These are phyloP conservation scores for Vickermania spadyakhi DNA, from an alignment of 208 protist genomes.

Conservation along the genomic window DNA sequence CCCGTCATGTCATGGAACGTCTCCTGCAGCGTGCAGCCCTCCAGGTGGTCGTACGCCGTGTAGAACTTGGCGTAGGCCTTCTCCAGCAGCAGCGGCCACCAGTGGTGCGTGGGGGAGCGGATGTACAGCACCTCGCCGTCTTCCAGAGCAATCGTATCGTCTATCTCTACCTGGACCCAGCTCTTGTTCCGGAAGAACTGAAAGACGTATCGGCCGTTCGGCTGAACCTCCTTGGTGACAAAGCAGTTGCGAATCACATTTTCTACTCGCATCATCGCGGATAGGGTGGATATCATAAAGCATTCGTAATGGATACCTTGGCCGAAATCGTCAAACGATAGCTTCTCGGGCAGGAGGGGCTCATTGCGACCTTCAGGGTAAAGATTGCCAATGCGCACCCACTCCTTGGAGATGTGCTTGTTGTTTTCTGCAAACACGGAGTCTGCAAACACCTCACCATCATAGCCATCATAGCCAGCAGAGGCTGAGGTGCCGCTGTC, in stretches of 20 bases:
- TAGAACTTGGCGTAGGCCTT: constrained; percentile 56
- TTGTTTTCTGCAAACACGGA: constrained; percentile 51
- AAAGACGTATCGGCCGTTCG: constrained; percentile 23
- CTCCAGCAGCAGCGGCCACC: constrained; percentile 37
- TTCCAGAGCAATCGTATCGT: constrained; percentile 22
- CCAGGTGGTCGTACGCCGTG: constrained; percentile 20
- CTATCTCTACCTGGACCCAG: constrained; percentile 33
- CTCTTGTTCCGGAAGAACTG: constrained; percentile 22
- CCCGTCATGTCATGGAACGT: constrained; percentile 33
- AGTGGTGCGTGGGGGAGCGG: constrained; percentile 16
- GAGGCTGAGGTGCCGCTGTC: background rate
- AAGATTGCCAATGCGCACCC: constrained; percentile 47
- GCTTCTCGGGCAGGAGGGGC: constrained; percentile 19
- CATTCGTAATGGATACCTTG: constrained; percentile 41
- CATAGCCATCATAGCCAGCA: too few relatives aligned
- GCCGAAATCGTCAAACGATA: constrained; percentile 26
- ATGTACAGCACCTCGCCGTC: constrained; percentile 19
- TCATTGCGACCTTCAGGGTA: constrained; percentile 33
- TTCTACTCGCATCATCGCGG: constrained; percentile 23
- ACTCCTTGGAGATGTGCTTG: constrained; percentile 35
- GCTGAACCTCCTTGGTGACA: constrained; percentile 24
- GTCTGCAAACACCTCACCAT: constrained; percentile 35
- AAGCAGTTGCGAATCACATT: constrained; percentile 39
- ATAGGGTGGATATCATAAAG: constrained; percentile 31
- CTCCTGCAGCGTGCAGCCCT: constrained; percentile 30